phyloP scores from a whole-genome alignment of 2,329 filamentous ascomycete species.

The Helotiales sp. region DNA sequence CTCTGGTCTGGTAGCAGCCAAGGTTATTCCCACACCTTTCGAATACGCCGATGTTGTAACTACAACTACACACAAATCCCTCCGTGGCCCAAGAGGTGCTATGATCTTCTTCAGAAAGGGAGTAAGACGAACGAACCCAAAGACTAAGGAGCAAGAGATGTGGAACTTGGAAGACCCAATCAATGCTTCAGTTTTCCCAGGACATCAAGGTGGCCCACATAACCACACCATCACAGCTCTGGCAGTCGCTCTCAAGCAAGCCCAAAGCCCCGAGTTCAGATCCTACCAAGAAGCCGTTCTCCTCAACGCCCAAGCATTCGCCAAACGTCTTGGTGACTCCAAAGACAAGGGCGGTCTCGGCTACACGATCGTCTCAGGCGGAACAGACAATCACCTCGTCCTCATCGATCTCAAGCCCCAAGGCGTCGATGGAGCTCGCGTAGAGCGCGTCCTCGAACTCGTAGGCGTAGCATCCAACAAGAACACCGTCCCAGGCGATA shows the following conservation, averaged over 20 bases:
- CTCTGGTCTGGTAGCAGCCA: constrained; percentile 89
- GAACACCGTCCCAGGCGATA: constrained; percentile 96
- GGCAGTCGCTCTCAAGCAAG: constrained; percentile 92
- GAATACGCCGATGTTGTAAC: constrained; percentile 91
- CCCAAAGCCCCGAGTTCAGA: constrained; percentile 86
- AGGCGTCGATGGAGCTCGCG: constrained; percentile 83
- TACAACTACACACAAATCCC: constrained; percentile 96
- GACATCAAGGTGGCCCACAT: constrained; percentile 96
- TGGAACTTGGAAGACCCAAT: constrained; percentile 94
- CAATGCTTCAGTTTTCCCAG: constrained; percentile 96
- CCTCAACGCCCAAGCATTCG: constrained; percentile 88
- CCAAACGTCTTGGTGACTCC: constrained; percentile 61
- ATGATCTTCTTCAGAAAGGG: constrained; percentile 99
- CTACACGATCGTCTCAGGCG: constrained; percentile 89
- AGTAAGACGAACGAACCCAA: constrained; percentile 79
- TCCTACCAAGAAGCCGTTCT: constrained; percentile 91
- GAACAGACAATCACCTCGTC: constrained; percentile 97
- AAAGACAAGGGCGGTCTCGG: constrained; percentile 79
- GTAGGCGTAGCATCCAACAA: constrained; percentile 98
- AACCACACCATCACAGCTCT: constrained; percentile 99
- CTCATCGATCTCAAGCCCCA: constrained; percentile 90
- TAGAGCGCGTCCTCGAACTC: constrained; percentile 88
- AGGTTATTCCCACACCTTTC: constrained; percentile 90
- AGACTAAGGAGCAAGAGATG: constrained; percentile 82
- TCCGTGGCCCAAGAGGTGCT: constrained; percentile 91